Base-by-base conservation (phyloP, 2,329 filamentous ascomycete genomes). In the Rutstroemia sp. region DNA sequence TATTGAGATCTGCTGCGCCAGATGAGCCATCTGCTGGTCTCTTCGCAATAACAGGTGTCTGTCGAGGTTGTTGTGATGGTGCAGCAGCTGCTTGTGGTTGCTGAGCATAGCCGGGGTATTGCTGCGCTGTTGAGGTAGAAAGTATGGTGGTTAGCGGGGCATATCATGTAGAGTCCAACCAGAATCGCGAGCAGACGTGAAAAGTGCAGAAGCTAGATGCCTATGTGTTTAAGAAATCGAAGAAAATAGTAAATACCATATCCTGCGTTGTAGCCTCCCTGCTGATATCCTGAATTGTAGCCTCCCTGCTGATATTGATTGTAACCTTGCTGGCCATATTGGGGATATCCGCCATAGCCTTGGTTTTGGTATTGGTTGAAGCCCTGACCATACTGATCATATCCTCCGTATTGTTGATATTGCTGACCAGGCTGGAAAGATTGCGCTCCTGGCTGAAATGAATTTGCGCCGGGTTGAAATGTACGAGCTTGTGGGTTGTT, bases 371-470 rank as follows among this genome's bases (percentile, higher is more conserved):
- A 78, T 59, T 79, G 75, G 58, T 77, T 74, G 58, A 79, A 77
- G 61, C 79, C 44, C 14, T 78, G 79, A 63, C 82, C 80, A 44
- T 74, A 75, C 59, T 74, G 74, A 49, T 75, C 74, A 64, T 79
- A 86, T 54, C 75, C 80, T 56, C 76, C 80, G 54, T 77, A 79
- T 60, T 78, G 75, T 64, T 78, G 83, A 66, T 79, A 91, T 59
- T 75, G 73, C 71, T 91, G 87, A 49, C 86, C 86, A 8, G 88
- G 88, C 56, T 86, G 81, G 71, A 92, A 92, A 21, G 80, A 72
- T 60, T 82, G 75, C 37, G 87, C 87, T 50, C 82, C 83, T 18
- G 89, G 90, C 49, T 86, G 82, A 75, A 95, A 94, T 19, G 86
- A 79, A 58, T 82, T 75, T 57, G 83, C 85, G 58, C 82, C 84